These are phyloP conservation scores for Pouteria campechiana DNA, from an alignment of 179 eudicot genomes.

Conservation along the genomic window DNA sequence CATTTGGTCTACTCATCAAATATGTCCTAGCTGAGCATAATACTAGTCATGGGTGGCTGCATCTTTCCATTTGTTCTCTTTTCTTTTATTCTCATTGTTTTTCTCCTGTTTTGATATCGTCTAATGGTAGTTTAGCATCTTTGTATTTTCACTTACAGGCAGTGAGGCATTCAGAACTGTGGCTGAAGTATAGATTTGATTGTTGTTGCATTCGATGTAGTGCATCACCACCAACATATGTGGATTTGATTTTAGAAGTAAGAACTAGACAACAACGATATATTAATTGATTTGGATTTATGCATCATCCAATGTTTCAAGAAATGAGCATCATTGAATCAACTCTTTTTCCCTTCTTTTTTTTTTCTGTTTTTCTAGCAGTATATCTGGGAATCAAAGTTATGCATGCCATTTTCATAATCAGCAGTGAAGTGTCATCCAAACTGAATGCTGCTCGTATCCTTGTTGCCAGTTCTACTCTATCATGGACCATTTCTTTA, in stretches of 20 bases:
- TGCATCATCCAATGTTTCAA: background rate
- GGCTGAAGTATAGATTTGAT: constrained; percentile 38
- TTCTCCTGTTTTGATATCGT: background rate
- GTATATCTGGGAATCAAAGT: background rate
- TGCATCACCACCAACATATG: constrained; percentile 26
- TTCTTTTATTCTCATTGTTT: background rate
- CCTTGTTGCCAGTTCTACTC: no score
- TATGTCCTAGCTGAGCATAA: no score
- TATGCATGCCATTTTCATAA: background rate
- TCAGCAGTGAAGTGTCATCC: background rate
- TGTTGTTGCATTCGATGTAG: constrained; percentile 48
- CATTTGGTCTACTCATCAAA: no score
- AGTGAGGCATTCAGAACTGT: constrained; percentile 49
- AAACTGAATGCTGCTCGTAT: no score
- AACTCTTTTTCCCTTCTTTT: background rate
- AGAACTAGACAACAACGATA: background rate
- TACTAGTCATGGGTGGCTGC: no score
- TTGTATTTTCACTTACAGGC: constrained; percentile 18
- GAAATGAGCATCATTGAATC: no score
- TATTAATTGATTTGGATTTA: background rate
- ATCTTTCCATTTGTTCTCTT: no score
- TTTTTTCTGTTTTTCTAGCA: background rate
- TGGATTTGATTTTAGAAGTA: constrained; percentile 47
- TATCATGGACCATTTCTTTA: no score
- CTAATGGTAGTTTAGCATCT: background rate